phyloP scores from a whole-genome alignment of 2,329 filamentous ascomycete species.

The Chaetomiaceae sp. region DNA sequence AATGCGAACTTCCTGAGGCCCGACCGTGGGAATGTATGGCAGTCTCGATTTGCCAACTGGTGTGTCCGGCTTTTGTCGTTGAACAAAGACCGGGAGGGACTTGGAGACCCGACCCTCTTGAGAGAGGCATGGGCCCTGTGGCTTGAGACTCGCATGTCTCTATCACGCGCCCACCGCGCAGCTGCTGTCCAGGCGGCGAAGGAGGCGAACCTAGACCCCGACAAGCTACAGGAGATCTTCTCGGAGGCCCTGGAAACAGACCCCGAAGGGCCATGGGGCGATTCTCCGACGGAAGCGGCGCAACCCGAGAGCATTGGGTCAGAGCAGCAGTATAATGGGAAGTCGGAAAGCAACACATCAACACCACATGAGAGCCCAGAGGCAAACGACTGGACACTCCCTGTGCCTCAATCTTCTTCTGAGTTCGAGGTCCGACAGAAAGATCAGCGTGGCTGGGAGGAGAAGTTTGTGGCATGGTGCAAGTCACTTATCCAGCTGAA shows the following conservation, averaged over 20 bases:
- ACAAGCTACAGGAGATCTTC: constrained; percentile 9
- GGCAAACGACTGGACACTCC: constrained; percentile 5
- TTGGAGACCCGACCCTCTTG: constrained; percentile 14
- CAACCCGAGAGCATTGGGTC: background rate
- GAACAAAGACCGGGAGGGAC: constrained; percentile 13
- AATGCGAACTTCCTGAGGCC: constrained; percentile 1
- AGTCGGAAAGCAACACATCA: constrained; percentile 1
- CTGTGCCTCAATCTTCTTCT: background rate
- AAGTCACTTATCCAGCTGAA: constrained; percentile 17
- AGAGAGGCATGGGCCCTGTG: constrained; percentile 19
- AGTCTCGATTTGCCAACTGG: constrained; percentile 17
- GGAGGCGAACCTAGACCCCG: constrained; percentile 1
- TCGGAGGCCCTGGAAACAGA: constrained; percentile 4
- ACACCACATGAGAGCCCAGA: background rate
- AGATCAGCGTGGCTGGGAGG: constrained; percentile 18
- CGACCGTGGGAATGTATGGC: constrained; percentile 12
- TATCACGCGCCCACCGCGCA: constrained; percentile 1
- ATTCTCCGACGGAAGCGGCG: background rate
- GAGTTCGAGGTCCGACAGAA: constrained; percentile 12
- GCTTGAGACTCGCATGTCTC: constrained; percentile 11
- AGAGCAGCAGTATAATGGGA: background rate
- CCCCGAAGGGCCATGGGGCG: background rate
- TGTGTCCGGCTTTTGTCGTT: constrained; percentile 16
- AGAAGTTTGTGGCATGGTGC: constrained; percentile 21
- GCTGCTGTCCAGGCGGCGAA: constrained; percentile 5